Base-by-base conservation (phyloP, 2,329 filamentous ascomycete species). In the Colletotrichum incanum region DNA sequence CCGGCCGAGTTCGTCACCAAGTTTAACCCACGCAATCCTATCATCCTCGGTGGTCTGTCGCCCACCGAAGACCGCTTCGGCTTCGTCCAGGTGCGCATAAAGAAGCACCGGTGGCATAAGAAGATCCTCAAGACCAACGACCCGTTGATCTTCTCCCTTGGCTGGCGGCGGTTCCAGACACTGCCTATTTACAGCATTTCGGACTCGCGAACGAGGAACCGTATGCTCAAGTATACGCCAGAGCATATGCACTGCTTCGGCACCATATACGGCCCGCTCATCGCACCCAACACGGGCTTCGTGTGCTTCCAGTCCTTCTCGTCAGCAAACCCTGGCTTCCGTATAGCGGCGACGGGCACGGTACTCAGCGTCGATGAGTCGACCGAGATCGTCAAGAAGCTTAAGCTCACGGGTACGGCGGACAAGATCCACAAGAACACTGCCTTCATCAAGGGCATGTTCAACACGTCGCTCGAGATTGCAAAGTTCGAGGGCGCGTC, bases 351-450 rank as follows among this genome's bases (percentile, higher is more conserved):
- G 2, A 98, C 95, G 0, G 96, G 96, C 73, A 96, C 96, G 2
- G 94, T 99, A 5, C 86, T 98, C 75, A 95, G 93, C 79, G 96
- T 99, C 26, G 96, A 99, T 80, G 95, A 98, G 84, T 94, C 93
- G 50, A 95, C 94, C 3, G 96, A 99, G 81, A 98, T 99, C 75
- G 96, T 99, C 82, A 99, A 99, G 89, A 99, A 99, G 87, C 92
- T 99, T 79, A 99, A 99, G 83, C 90, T 99, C 60, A 98, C 95
- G 0, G 96, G 96, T 72, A 88, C 91, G 59, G 95, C 96, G 1
- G 97, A 96, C 89, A 98, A 98, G 85, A 97, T 98, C 83, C 98
- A 97, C 90, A 98, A 98, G 84, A 99, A 99, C 86, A 99, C 96
- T 0, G 95, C 96, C 49, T 99, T 99, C 81, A 95, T 99, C 85